A percentile compares a stretch with the other conserved stretches of the same genome.
phyloP scores from a whole-genome alignment of 177 flowering plant genomes.

The Vitis hybrid region DNA sequence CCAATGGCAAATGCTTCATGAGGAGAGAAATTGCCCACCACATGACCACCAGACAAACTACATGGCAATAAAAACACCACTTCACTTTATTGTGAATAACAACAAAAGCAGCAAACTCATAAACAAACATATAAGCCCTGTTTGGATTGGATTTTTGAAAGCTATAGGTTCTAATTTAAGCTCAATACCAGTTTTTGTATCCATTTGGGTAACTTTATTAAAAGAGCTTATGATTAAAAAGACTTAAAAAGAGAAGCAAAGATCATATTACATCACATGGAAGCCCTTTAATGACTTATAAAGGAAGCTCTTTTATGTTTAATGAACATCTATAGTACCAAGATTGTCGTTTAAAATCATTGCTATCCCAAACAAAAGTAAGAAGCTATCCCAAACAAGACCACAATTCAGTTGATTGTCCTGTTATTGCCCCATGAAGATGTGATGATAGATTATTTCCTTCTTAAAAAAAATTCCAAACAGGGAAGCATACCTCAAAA shows the following conservation, averaged over 20 bases:
- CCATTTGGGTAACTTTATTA: too few species aligned
- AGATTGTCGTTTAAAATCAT: not conserved
- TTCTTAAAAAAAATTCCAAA: not conserved
- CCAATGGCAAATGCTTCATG: slow-evolving; percentile 99
- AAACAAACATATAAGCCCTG: not conserved
- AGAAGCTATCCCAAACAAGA: not conserved
- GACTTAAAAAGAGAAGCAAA: too few species aligned
- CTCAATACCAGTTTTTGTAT: too few species aligned
- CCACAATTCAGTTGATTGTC: too few species aligned
- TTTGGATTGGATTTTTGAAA: too few species aligned
- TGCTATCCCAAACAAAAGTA: not conserved
- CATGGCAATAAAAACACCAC: slow-evolving; percentile 6
- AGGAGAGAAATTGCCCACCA: slow-evolving; percentile 90
- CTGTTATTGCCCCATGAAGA: not conserved
- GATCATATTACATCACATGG: too few species aligned
- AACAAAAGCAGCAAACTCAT: slow-evolving; percentile 13
- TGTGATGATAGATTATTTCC: not conserved
- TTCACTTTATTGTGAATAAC: not conserved
- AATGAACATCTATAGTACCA: not conserved
- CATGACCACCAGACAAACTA: slow-evolving; percentile 96
- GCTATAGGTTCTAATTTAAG: too few species aligned
- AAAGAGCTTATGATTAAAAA: too few species aligned
- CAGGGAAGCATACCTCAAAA: slow-evolving; percentile 51
- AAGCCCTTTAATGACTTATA: too few species aligned
- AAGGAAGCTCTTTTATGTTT: too few species aligned